phyloP scores from a whole-genome alignment of 108 stramenopile genomes.

The Seminavis robusta region DNA sequence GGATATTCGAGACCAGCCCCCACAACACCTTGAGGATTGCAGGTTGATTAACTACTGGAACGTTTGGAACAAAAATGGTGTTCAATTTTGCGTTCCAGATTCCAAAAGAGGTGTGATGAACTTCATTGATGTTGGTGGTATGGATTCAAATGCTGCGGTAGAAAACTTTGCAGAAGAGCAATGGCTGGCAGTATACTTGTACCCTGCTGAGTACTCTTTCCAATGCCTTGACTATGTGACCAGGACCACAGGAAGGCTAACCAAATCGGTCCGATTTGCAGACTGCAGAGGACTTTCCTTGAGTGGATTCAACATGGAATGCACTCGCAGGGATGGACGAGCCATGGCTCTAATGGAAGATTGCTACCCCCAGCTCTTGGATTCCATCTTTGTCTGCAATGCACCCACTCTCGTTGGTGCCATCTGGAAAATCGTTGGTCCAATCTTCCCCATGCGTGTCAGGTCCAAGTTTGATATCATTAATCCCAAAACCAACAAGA shows the following conservation, averaged over 20 bases:
- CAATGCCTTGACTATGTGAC: too few relatives aligned
- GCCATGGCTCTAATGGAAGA: slow-evolving; percentile 14
- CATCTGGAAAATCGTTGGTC: slow-evolving; percentile 6
- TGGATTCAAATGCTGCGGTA: slow-evolving; percentile 4
- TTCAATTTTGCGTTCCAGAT: slow-evolving; percentile 2
- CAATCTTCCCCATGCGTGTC: slow-evolving; percentile 20
- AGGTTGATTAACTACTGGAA: not conserved
- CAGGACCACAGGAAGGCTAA: slow-evolving; percentile 17
- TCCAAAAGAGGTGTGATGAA: slow-evolving; percentile 7
- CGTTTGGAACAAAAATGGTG: slow-evolving; percentile 1
- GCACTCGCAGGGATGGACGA: slow-evolving; percentile 1
- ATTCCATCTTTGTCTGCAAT: slow-evolving; percentile 12
- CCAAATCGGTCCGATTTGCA: slow-evolving; percentile 8
- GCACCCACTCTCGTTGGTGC: slow-evolving; percentile 5
- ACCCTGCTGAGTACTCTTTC: too few relatives aligned
- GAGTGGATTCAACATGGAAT: not conserved
- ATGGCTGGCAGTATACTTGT: too few relatives aligned
- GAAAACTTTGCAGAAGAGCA: not conserved
- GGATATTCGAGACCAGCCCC: slow-evolving; percentile 13
- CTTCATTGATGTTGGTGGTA: slow-evolving; percentile 1
- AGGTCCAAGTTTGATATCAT: slow-evolving; percentile 16
- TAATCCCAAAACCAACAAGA: not conserved
- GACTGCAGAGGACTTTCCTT: slow-evolving; percentile 4
- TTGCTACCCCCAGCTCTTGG: slow-evolving; percentile 28
- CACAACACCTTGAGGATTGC: not conserved